Base-by-base conservation (phyloP, 2,329 filamentous ascomycete species). In the Podosphaera leucotricha region DNA sequence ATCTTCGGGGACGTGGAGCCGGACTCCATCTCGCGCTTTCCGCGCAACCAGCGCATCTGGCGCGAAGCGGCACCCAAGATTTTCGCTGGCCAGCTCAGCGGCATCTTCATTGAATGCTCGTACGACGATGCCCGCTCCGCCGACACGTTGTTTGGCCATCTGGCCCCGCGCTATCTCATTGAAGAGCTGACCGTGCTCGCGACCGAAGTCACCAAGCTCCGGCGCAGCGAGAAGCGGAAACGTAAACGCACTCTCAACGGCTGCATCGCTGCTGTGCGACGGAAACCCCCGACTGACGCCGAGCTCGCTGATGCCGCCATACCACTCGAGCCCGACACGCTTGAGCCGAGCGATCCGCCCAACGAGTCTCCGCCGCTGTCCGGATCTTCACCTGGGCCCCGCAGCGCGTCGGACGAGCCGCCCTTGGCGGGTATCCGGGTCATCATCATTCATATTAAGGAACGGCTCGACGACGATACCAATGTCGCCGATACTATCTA, bases 1-100 rank as follows among this genome's bases (percentile, higher is more conserved):
- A 81, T 98, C 41, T 95, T 94, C 57, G 90, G 90, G 16, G 90
- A 98, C 52, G 82, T 95, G 33, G 90, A 98, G 57, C 85, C 90
- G 0, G 90, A 98, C 60, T 78, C 75, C 7, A 62, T 95, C 21
- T 92, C 84, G 0, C 61, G 87, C 1, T 78, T 73, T 1, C 85
- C 87, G 1, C 75, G 86, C 20, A 95, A 90, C 51, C 63, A 70
- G n/a, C 66, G 67, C 13, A 75, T 98, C 13, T 98, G 90, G 90
- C 70, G 74, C 50, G 81, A 90, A 55, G 87, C 87, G 0, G 87
- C 86, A 0, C 79, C 79, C 7, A 93, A 92, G 57, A 75, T 98
- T 21, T 79, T 68, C 0, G 63, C 67, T 0, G 82, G 83, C 1
- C 66, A 70, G 3, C 67, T 98, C 0, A 71, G 68, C 0, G 87